These are phyloP conservation scores for Madurella fahalii DNA, from an alignment of 2,329 filamentous ascomycete genomes.

Conservation along the genomic window DNA sequence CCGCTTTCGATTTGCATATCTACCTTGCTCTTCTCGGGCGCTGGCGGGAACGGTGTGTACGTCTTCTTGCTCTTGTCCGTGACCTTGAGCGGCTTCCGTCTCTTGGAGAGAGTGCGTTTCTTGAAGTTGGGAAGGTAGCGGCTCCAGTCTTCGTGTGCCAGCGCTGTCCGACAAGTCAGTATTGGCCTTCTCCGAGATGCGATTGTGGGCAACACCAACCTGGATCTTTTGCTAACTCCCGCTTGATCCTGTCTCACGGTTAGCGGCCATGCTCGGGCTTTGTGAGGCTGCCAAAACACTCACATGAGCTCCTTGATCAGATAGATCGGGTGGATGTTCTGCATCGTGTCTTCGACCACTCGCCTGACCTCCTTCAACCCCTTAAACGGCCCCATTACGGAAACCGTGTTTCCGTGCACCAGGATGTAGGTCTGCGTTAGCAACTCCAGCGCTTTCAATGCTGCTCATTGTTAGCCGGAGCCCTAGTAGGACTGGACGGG, in stretches of 20 bases:
- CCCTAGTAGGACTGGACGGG: neutral
- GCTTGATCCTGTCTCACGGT: conserved; percentile 23
- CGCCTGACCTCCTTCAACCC: conserved; percentile 87
- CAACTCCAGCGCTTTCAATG: conserved; percentile 84
- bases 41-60: conserved; percentile 95
- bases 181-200: neutral
- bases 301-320: conserved; percentile 34
- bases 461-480: conserved; percentile 12
- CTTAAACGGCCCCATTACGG: conserved; percentile 87
- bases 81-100: conserved; percentile 76
- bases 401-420: conserved; percentile 94
- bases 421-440: conserved; percentile 89
- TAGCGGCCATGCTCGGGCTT: neutral
- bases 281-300: neutral
- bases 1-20: conserved; percentile 96
- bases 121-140: conserved; percentile 97
- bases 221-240: conserved; percentile 19
- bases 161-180: conserved; percentile 42
- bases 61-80: conserved; percentile 90
- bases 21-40: conserved; percentile 98
- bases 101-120: conserved; percentile 82
- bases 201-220: neutral
- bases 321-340: conserved; percentile 95
- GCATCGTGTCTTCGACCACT: conserved; percentile 93
- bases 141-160: conserved; percentile 89